Conservation (phyloP, 352 stramenopile species). For the Aphanomyces astaci region DNA sequence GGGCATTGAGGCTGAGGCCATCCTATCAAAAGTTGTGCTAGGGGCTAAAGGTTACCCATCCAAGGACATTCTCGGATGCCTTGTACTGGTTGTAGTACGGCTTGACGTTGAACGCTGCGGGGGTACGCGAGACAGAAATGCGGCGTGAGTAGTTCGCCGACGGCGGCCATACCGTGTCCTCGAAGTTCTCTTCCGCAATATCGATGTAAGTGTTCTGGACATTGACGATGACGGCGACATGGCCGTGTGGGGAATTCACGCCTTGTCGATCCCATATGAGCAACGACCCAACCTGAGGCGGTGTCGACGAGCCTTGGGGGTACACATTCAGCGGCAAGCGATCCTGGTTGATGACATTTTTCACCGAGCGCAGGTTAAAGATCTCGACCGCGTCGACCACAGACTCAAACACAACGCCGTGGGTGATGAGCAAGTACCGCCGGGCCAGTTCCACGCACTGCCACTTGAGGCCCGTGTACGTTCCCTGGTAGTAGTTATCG, state of each 20-base stretch:
- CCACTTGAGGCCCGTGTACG: slow-evolving; percentile 19
- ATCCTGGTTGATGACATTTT: background rate
- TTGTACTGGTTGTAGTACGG: background rate
- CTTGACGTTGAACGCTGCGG: background rate
- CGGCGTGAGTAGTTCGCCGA: slow-evolving; percentile 6
- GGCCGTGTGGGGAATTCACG: background rate
- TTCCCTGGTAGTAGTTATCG: slow-evolving; percentile 18
- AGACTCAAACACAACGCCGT: slow-evolving; percentile 12
- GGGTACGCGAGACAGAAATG: background rate
- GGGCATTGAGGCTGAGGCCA: too few species aligned
- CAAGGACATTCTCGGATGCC: slow-evolving; percentile 12
- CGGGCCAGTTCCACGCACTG: slow-evolving; percentile 20
- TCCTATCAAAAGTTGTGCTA: background rate
- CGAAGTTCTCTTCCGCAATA: slow-evolving; percentile 19
- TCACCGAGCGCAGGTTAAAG: slow-evolving; percentile 3
- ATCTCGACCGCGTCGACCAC: slow-evolving; percentile 15
- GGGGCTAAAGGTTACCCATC: slow-evolving; percentile 9
- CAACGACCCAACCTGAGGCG: background rate
- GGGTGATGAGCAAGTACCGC: slow-evolving; percentile 14
- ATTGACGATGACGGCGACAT: slow-evolving; percentile 20
- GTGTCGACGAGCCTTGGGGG: slow-evolving; percentile 4
- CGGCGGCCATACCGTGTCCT: slow-evolving; percentile 1
- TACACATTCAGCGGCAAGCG: background rate
- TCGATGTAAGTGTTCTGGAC: slow-evolving; percentile 14
- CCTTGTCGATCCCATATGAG: slow-evolving; percentile 11